These are phyloP conservation scores for Eimeria acervulina DNA, from an alignment of 169 alveolate species.

Conservation along the genomic window DNA sequence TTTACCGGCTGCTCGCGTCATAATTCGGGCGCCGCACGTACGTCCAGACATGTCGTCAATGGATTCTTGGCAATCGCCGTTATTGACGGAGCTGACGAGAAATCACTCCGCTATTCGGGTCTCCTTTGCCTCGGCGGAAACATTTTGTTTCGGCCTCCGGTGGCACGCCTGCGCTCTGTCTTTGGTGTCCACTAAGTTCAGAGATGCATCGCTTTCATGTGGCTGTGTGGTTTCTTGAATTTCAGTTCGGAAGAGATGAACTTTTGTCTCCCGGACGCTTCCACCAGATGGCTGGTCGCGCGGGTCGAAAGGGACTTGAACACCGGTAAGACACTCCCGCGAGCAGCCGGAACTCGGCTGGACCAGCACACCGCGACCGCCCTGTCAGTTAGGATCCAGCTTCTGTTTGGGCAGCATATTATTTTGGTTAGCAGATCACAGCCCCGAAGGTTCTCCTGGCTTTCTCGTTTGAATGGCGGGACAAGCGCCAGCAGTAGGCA, in stretches of 20 bases:
- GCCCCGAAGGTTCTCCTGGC: background rate
- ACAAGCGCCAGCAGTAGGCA: background rate
- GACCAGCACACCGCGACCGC: background rate
- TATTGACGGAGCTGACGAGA: background rate
- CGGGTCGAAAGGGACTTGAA: slow-evolving; percentile 85
- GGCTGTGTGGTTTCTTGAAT: slow-evolving; percentile 1
- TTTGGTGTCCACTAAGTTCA: background rate
- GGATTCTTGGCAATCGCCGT: background rate
- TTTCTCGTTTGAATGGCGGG: background rate
- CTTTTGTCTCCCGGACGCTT: slow-evolving; percentile 86
- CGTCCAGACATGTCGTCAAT: slow-evolving; percentile 83
- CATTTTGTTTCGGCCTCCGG: background rate
- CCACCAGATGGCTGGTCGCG: slow-evolving; percentile 93
- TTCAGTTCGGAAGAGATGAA: slow-evolving; percentile 79
- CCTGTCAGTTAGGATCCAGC: background rate
- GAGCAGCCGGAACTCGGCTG: background rate
- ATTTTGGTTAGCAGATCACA: background rate
- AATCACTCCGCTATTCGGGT: background rate
- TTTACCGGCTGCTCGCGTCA: slow-evolving; percentile 92
- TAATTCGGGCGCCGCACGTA: slow-evolving; percentile 87
- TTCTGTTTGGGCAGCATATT: background rate
- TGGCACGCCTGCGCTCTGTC: background rate
- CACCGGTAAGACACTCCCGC: slow-evolving; percentile 22
- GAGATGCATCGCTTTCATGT: background rate
- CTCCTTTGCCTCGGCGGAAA: background rate